phyloP scores from a whole-genome alignment of 192 early-diverging fungal genomes.

The Coemansia asiatica region DNA sequence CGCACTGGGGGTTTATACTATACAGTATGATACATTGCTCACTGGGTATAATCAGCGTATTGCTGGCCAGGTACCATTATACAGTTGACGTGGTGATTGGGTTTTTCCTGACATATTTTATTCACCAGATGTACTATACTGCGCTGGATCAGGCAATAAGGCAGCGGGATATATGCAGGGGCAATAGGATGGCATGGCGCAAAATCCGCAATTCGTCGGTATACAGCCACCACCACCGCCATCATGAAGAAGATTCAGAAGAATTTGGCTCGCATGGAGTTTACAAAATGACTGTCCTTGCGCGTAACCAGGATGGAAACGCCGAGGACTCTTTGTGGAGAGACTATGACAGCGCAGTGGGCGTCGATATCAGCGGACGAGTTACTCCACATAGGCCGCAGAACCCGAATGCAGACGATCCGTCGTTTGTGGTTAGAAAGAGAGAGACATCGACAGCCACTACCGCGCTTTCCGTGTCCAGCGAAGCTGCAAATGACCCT shows the following conservation, averaged over 20 bases:
- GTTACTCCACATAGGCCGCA: not conserved
- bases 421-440: constrained; percentile 23
- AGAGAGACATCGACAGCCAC: constrained; percentile 31
- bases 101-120: constrained; percentile 57
- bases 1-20: constrained; percentile 44
- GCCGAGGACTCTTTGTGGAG: constrained; percentile 12
- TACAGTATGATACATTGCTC: constrained; percentile 40
- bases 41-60: constrained; percentile 55
- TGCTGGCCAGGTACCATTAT: constrained; percentile 62
- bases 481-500: not conserved
- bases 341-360: constrained; percentile 39
- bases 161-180: not conserved
- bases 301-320: not conserved
- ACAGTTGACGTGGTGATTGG: constrained; percentile 63
- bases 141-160: constrained; percentile 34
- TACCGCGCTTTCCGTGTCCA: constrained; percentile 6
- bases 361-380: constrained; percentile 20
- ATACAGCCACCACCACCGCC: not conserved
- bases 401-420: not conserved
- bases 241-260: not conserved
- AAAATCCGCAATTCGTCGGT: constrained; percentile 2
- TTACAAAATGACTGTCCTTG: constrained; percentile 26
- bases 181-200: not conserved
- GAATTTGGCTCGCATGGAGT: not conserved
- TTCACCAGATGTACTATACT: constrained; percentile 61